A percentile compares a stretch with the other conserved stretches of the same genome.
Evolutionary conservation across 108 stramenopile genomes (phyloP).

Genomic region (Cyclotella sp.): DNA sequence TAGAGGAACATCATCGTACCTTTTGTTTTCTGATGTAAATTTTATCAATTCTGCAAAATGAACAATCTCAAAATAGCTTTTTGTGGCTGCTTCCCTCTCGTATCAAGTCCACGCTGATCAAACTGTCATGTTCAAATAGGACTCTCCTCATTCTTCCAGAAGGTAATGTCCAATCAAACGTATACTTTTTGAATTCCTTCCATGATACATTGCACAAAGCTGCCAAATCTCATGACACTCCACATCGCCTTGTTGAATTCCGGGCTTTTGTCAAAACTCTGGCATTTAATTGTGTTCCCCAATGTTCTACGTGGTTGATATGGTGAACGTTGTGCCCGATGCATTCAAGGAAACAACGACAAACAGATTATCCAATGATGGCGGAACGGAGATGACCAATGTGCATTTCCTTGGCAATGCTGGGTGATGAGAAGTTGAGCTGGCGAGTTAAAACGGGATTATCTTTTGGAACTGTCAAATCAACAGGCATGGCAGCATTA

Average conservation of each 20-base stretch:
- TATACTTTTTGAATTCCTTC: conserved; percentile 97
- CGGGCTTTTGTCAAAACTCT: conserved; percentile 91
- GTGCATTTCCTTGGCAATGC: conserved; percentile 99
- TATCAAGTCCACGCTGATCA: too few species aligned
- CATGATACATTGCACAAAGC: conserved; percentile 94
- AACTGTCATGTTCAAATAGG: too few species aligned
- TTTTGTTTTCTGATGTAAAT: too few species aligned
- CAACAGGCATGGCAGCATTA: too few species aligned
- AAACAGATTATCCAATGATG: conserved; percentile 97
- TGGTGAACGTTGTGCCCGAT: conserved; percentile 88
- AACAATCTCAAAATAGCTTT: too few species aligned
- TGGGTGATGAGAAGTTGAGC: conserved; percentile 98
- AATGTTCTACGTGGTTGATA: conserved; percentile 99
- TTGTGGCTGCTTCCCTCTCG: too few species aligned
- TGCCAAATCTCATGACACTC: conserved; percentile 93
- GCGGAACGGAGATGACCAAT: conserved; percentile 98
- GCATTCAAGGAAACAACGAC: conserved; percentile 96
- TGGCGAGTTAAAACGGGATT: conserved; percentile 64
- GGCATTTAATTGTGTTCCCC: too few species aligned
- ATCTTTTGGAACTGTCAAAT: conserved; percentile 65
- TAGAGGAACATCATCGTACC: too few species aligned
- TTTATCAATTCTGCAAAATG: too few species aligned
- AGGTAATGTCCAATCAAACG: conserved; percentile 92
- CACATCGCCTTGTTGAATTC: conserved; percentile 96
- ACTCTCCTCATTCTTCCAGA: too few species aligned